Conservation (phyloP, 2,329 filamentous ascomycete genomes). For the Phoma sp. region DNA sequence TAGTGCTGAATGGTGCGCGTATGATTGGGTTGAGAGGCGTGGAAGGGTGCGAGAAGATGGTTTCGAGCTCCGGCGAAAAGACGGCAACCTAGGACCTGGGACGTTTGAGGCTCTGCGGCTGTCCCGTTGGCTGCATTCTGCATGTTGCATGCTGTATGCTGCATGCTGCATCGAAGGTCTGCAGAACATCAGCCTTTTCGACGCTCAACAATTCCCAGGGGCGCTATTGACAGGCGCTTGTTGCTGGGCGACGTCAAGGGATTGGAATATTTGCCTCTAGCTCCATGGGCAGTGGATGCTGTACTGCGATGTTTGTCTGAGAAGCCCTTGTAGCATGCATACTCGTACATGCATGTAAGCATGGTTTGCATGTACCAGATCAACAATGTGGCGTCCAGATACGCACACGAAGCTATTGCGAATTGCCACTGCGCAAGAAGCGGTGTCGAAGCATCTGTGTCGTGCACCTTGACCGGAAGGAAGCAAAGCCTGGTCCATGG, state of each 20-base stretch:
- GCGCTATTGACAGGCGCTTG: neutral
- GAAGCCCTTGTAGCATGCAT: neutral
- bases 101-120: conserved; percentile 19
- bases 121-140: conserved; percentile 5
- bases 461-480: conserved; percentile 2
- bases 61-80: conserved; percentile 8
- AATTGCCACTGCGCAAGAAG: neutral
- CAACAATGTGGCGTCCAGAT: neutral
- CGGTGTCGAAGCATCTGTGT: conserved; percentile 2
- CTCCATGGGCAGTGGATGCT: neutral
- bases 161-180: conserved; percentile 16
- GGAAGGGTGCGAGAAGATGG: neutral
- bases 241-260: neutral
- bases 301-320: neutral
- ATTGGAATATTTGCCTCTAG: neutral
- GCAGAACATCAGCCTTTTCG: conserved; percentile 12
- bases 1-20: conserved; percentile 11
- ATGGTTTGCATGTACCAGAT: neutral
- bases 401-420: neutral
- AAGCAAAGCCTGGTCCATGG: neutral
- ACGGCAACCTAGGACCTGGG: neutral
- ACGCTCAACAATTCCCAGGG: neutral
- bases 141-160: conserved; percentile 1
- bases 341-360: neutral
- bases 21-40: conserved; percentile 3